Percentiles rank a stretch among this genome's conserved stretches.
phyloP scores from a whole-genome alignment of 2,329 filamentous ascomycete species.

The Dothidotthia symphoricarpi region DNA sequence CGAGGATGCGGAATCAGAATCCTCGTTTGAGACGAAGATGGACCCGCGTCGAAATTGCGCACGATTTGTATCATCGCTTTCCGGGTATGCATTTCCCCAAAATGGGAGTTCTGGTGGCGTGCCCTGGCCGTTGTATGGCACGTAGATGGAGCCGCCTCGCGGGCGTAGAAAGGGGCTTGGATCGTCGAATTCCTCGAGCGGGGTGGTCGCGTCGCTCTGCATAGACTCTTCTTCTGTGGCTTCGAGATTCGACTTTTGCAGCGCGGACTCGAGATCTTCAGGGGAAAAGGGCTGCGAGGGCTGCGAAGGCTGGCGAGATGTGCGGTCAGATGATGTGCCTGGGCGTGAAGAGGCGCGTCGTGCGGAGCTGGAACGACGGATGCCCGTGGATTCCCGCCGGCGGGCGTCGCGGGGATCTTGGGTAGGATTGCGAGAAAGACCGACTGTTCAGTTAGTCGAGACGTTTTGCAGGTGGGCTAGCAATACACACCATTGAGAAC shows the following conservation, averaged over 20 bases:
- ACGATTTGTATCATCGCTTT: conserved; percentile 8
- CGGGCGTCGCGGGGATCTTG: conserved; percentile 32
- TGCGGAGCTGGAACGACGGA: conserved; percentile 30
- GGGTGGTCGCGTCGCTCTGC: conserved; percentile 21
- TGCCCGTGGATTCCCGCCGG: conserved; percentile 25
- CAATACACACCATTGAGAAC: conserved; percentile 46
- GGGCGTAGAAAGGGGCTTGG: conserved; percentile 22
- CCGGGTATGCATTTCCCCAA: conserved; percentile 19
- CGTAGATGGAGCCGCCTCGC: conserved; percentile 27
- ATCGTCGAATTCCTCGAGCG: conserved; percentile 19
- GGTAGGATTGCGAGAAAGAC: conserved; percentile 36
- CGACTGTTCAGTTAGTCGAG: conserved; percentile 29
- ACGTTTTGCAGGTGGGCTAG: conserved; percentile 1
- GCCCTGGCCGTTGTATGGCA: conserved; percentile 24
- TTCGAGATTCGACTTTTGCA: conserved; percentile 43
- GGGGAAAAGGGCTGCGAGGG: conserved; percentile 44
- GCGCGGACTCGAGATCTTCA: conserved; percentile 47
- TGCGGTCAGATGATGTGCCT: conserved; percentile 28
- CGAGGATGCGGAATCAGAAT: conserved; percentile 7
- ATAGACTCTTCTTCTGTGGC: conserved; percentile 25
- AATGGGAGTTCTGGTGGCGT: conserved; percentile 21
- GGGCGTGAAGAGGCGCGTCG: conserved; percentile 21
- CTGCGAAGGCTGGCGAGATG: conserved; percentile 11
- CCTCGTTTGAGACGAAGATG: conserved; percentile 1
- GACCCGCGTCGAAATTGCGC: conserved; percentile 15